Evolutionary conservation across 306 rosid species (phyloP).

Genomic region (Fragaria ananassa): DNA sequence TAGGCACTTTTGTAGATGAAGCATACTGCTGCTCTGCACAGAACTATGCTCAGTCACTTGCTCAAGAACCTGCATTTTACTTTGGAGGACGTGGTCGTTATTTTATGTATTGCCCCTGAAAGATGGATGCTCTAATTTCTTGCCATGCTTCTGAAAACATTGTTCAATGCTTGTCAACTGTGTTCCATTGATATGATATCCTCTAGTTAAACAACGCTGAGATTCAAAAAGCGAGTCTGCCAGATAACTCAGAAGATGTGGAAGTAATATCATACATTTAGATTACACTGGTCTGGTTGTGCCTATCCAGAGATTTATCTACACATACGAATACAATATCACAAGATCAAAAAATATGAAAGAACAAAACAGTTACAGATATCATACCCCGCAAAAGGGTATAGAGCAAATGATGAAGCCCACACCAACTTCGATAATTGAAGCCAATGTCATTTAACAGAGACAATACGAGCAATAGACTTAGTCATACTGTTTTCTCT

Average conservation of each 20-base stretch:
- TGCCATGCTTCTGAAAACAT: slow-evolving; percentile 9
- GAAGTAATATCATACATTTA: slow-evolving; percentile 12
- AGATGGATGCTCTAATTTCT: not conserved
- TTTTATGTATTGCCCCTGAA: slow-evolving; percentile 40
- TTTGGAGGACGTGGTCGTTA: slow-evolving; percentile 59
- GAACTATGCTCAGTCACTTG: slow-evolving; percentile 5
- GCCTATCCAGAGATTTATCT: slow-evolving; percentile 12
- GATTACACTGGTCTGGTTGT: slow-evolving; percentile 16
- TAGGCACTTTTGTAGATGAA: slow-evolving; percentile 23
- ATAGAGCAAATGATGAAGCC: not conserved
- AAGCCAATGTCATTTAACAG: not conserved
- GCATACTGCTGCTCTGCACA: slow-evolving; percentile 39
- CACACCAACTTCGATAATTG: not conserved
- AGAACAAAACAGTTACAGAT: not conserved
- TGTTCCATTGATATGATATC: not conserved
- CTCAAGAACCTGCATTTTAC: slow-evolving; percentile 40
- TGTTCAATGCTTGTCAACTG: not conserved
- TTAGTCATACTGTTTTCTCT: slow-evolving; percentile 61
- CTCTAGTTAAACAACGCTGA: not conserved
- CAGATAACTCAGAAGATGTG: not conserved
- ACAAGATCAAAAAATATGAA: not conserved
- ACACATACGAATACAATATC: slow-evolving; percentile 7
- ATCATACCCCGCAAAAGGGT: not conserved
- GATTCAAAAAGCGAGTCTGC: not conserved
- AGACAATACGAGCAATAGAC: not conserved